Evolutionary conservation across 1,284 basidiomycete species (phyloP), one percentile per base, ranked within the genome.

Genomic region (Peniophora sp.): DNA sequence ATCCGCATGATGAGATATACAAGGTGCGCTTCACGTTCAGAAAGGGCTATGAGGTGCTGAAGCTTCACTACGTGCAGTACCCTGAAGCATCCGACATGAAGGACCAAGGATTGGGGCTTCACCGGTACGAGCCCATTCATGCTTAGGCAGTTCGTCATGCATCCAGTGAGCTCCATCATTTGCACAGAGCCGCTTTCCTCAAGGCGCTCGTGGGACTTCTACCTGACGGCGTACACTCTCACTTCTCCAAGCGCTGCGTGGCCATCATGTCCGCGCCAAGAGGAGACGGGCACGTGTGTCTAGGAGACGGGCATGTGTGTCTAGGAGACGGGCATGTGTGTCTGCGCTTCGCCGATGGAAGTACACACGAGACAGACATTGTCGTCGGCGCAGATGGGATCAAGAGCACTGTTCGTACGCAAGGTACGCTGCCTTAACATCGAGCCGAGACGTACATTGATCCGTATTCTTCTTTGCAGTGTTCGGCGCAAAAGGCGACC

Each of bases 301-400:
- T 32, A 32, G 63, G 64, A 16, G 58, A 53, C 12, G 57, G 67
- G 5, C 48, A 60, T 6, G 57, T 78, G 2, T 12, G 12, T 32
- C 27, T 32, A 19, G 63, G 64, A 16, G 58, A 53, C 12, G 57
- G 67, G 5, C 48, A 60, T 6, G 57, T 78, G 2, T 12, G 12
- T 32, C 27, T 32, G 12, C 61, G 66, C 27, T 79, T 79, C 55
- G 54, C 68, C 17, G 74, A 78, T 53, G 70, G 70, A 8, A 68
- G 69, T 9, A 65, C 61, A 0, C 61, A 70, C 47, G 68, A 72
- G 56, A 63, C 74, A 9, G 75, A 77, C 50, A 56, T 78, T 3
- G 64, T 79, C 23, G 63, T 79, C 47, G 75, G 74, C 8, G 70
- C 74, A 3, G 77, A 79, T 55, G 76, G 75, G 0, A 71, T 79